Evolutionary conservation across 1,284 basidiomycete species (phyloP), one percentile per base, ranked within the genome.

Genomic region (Sanghuangporus baumii): DNA sequence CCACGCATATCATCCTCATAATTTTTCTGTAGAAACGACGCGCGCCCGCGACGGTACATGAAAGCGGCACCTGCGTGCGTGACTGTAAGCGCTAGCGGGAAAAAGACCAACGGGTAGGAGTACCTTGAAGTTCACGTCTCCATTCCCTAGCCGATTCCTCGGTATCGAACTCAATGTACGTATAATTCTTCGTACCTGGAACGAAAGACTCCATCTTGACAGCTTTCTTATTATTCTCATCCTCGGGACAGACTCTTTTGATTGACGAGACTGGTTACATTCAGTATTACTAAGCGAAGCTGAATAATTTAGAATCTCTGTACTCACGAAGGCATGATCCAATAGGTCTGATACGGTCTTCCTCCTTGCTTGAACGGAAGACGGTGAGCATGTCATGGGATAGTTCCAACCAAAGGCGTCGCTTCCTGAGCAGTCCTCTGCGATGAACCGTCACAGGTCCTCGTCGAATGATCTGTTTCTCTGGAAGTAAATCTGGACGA

Each of bases 391-490:
- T 86, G 65, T 88, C 86, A 41, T 76, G 79, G 11, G 78, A 77
- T 31, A 89, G 71, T 68, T 88, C 86, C 71, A 88, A 69, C 87
- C 87, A 88, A 6, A 87, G 74, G n/a, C 83, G 76, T n/a, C 72
- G 73, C 66, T 79, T 80, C 50, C 75, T 70, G 50, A 71, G 73
- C 66, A 77, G 73, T 26, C 80, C 79, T 60, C 74, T 75, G 4
- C 78, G 73, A 66, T 84, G 83, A 18, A 84, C 70, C 0, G 79
- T 74, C 3, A 82, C 84, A 1, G 83, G 74, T 0, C 87, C 87
- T 1, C 81, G 68, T 66, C 81, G 82, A 54, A 88, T 73, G 23
- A 83, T 65, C 47, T 74, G 69, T 51, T 71, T 69, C 14, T 70
- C 66, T 9, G 71, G 66, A 14, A 64, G 64, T 16, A 73, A 57